Conservation (phyloP, 345 rosid species). For the Moricandia moricandioides region DNA sequence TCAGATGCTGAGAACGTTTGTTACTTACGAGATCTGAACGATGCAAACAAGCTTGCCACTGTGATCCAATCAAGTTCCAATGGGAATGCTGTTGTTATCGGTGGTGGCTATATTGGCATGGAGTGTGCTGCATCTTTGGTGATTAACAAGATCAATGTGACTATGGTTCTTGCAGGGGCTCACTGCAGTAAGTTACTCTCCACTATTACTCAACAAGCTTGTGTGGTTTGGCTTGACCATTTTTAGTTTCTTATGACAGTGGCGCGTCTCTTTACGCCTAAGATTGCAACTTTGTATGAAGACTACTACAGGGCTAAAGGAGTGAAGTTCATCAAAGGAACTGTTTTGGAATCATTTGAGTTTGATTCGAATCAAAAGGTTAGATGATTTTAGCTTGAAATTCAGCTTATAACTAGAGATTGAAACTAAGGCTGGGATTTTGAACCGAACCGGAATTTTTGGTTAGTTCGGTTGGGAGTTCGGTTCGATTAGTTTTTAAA, state of each 20-base stretch:
- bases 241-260: slow-evolving; percentile 44
- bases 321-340: slow-evolving; percentile 77
- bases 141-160: slow-evolving; percentile 79
- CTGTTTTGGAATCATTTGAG: slow-evolving; percentile 71
- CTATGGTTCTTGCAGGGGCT: slow-evolving; percentile 97
- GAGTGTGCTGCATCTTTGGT: slow-evolving; percentile 96
- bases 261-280: slow-evolving; percentile 90
- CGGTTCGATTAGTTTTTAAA: too few relatives aligned
- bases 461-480: too few relatives aligned
- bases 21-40: slow-evolving; percentile 77
- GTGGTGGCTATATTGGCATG: slow-evolving; percentile 99
- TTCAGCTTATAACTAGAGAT: neutral
- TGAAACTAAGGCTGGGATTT: neutral
- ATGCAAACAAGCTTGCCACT: slow-evolving; percentile 80
- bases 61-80: slow-evolving; percentile 59
- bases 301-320: slow-evolving; percentile 73
- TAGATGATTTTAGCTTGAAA: slow-evolving; percentile 6
- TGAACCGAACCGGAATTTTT: too few relatives aligned
- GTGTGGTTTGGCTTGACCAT: slow-evolving; percentile 16
- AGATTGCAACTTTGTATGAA: slow-evolving; percentile 75
- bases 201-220: neutral
- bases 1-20: slow-evolving; percentile 90
- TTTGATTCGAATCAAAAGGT: slow-evolving; percentile 64
- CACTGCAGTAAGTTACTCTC: slow-evolving; percentile 75
- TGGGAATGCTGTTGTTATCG: slow-evolving; percentile 89